Conservation (phyloP, 257 asterid genomes). For the Solanum acaule region DNA sequence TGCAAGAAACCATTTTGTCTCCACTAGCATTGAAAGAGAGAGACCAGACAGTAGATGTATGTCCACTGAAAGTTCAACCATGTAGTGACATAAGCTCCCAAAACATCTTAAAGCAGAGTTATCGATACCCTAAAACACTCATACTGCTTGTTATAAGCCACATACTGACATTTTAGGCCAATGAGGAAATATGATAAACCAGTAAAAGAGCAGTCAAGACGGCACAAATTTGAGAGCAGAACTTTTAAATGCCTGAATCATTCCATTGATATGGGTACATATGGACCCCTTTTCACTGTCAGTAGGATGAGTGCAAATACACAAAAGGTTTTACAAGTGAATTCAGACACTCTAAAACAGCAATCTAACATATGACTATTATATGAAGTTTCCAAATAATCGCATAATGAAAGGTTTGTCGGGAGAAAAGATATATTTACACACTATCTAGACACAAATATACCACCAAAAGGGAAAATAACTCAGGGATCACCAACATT, state of each 20-base stretch:
- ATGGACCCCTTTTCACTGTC: neutral
- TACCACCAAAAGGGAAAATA: neutral
- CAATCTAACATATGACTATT: neutral
- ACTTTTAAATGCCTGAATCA: neutral
- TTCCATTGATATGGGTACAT: neutral
- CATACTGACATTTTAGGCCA: neutral
- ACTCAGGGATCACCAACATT: neutral
- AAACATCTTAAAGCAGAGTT: neutral
- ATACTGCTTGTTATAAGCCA: neutral
- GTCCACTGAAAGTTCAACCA: neutral
- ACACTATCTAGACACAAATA: neutral
- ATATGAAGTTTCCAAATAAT: neutral
- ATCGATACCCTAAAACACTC: neutral
- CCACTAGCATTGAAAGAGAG: conserved; percentile 61
- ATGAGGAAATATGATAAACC: neutral
- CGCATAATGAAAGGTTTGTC: neutral
- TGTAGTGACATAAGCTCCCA: neutral
- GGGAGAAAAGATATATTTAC: neutral
- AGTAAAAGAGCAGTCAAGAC: neutral
- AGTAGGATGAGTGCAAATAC: neutral
- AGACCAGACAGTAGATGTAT: conserved; percentile 64
- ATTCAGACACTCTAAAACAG: neutral
- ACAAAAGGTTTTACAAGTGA: neutral
- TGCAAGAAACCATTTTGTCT: conserved; percentile 87
- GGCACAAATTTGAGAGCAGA: neutral